A percentile compares a stretch with the other conserved stretches of the same genome.
Conservation (phyloP, 2,329 filamentous ascomycete species). For the Pseudogymnoascus sp. region DNA sequence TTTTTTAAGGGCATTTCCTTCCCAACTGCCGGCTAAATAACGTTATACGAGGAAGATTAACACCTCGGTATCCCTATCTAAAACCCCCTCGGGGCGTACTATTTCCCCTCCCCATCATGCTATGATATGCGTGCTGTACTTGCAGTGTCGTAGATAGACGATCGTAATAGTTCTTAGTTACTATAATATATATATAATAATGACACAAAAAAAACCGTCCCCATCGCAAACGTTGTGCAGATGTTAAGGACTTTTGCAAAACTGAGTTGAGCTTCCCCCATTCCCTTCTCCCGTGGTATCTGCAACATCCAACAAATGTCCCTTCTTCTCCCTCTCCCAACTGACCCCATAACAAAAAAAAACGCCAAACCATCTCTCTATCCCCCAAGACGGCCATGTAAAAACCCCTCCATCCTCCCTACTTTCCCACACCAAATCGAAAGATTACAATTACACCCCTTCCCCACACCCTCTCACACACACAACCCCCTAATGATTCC, state of each 20-base stretch:
- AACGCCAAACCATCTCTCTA: constrained; percentile 6
- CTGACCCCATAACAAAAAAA: neutral
- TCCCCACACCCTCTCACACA: too few species aligned
- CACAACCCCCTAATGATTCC: constrained; percentile 30
- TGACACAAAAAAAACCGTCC: neutral
- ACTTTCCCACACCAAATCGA: neutral
- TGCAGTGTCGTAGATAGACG: too few species aligned
- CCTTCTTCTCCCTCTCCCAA: neutral
- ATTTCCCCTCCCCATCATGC: too few species aligned
- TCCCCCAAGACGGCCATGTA: neutral
- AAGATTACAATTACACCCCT: neutral
- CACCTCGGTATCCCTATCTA: too few species aligned
- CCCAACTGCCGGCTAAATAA: too few species aligned
- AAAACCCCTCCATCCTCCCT: neutral
- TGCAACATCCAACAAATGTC: neutral
- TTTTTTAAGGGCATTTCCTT: neutral
- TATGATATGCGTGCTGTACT: too few species aligned
- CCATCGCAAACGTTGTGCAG: neutral
- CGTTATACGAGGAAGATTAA: too few species aligned
- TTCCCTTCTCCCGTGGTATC: neutral
- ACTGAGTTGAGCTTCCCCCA: neutral
- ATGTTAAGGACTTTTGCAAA: neutral
- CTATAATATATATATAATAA: neutral
- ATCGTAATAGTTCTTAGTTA: neutral
- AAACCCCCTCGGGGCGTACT: too few species aligned